Percentiles rank a stretch among this genome's conserved stretches.
Conservation (phyloP, 108 stramenopile genomes). For the Hondaea fermentalgiana region DNA sequence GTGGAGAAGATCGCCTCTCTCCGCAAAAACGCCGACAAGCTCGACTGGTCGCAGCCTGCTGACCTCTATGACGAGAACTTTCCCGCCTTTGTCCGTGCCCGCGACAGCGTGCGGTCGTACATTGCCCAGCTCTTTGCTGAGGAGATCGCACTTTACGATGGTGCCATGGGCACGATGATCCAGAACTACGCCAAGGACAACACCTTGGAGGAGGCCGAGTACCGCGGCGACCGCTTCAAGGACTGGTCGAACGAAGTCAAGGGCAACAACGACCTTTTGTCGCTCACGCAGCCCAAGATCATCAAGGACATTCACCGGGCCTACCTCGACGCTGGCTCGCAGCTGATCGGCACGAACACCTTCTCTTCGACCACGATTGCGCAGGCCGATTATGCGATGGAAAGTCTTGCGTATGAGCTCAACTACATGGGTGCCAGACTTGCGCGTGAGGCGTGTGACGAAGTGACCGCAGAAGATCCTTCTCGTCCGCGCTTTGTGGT, state of each 20-base stretch:
- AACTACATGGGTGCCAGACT: constrained; percentile 84
- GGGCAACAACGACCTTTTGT: constrained; percentile 97
- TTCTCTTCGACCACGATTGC: constrained; percentile 95
- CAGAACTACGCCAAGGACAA: constrained; percentile 87
- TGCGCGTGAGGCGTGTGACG: constrained; percentile 91
- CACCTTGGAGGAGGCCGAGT: constrained; percentile 86
- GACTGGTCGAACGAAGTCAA: constrained; percentile 82
- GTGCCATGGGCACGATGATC: constrained; percentile 99
- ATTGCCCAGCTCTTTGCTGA: constrained; percentile 37
- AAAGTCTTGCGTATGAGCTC: constrained; percentile 81
- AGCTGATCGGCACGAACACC: constrained; percentile 95
- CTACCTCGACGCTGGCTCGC: constrained; percentile 79
- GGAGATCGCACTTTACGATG: constrained; percentile 82
- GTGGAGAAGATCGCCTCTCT: not conserved
- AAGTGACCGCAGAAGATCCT: constrained; percentile 83
- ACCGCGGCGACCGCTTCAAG: constrained; percentile 86
- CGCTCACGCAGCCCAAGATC: constrained; percentile 85
- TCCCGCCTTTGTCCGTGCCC: constrained; percentile 15
- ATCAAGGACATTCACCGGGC: constrained; percentile 83
- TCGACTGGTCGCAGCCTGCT: constrained; percentile 5
- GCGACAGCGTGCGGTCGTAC: constrained; percentile 26
- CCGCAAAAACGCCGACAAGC: not conserved
- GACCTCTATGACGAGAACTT: not conserved
- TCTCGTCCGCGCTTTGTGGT: constrained; percentile 89
- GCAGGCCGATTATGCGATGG: constrained; percentile 97